Percentiles rank a stretch among this genome's conserved stretches.
phyloP scores from a whole-genome alignment of 2,329 filamentous ascomycete species.

The Xylaria hypoxylon region DNA sequence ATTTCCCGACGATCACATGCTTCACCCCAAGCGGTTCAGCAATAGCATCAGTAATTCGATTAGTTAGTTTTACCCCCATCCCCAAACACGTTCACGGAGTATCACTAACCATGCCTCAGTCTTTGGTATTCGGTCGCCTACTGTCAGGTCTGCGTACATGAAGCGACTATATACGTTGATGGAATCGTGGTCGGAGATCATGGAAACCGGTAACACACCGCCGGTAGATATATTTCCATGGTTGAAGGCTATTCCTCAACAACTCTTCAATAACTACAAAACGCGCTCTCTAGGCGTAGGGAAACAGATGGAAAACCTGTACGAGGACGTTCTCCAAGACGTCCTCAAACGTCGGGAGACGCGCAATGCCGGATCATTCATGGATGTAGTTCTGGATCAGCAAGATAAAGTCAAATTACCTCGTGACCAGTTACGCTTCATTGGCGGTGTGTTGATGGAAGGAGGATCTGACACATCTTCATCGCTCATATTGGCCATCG shows the following conservation, averaged over 20 bases:
- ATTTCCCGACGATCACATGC: slow-evolving; percentile 57
- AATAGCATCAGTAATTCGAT: slow-evolving; percentile 62
- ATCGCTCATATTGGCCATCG: slow-evolving; percentile 52
- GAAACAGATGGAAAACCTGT: slow-evolving; percentile 56
- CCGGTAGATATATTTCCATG: slow-evolving; percentile 62
- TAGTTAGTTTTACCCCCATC: slow-evolving; percentile 26
- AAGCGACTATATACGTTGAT: slow-evolving; percentile 37
- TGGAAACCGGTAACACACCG: slow-evolving; percentile 61
- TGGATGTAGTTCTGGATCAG: slow-evolving; percentile 37
- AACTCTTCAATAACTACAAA: slow-evolving; percentile 55
- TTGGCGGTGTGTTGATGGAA: slow-evolving; percentile 50
- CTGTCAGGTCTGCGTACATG: slow-evolving; percentile 26
- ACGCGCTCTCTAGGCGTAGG: slow-evolving; percentile 53
- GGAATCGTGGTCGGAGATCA: slow-evolving; percentile 54
- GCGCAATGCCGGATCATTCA: slow-evolving; percentile 28
- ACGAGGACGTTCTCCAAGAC: slow-evolving; percentile 56
- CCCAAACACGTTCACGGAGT: background rate
- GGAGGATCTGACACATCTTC: slow-evolving; percentile 54
- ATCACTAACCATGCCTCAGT: slow-evolving; percentile 30
- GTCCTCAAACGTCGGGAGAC: slow-evolving; percentile 32
- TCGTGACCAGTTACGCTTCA: slow-evolving; percentile 54
- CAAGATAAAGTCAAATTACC: slow-evolving; percentile 48
- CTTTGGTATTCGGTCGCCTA: slow-evolving; percentile 52
- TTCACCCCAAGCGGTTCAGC: slow-evolving; percentile 60
- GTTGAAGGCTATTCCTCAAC: slow-evolving; percentile 57